These are phyloP conservation scores for Trichosporon faecale DNA, from an alignment of 1,284 basidiomycete genomes.

Conservation along the genomic window DNA sequence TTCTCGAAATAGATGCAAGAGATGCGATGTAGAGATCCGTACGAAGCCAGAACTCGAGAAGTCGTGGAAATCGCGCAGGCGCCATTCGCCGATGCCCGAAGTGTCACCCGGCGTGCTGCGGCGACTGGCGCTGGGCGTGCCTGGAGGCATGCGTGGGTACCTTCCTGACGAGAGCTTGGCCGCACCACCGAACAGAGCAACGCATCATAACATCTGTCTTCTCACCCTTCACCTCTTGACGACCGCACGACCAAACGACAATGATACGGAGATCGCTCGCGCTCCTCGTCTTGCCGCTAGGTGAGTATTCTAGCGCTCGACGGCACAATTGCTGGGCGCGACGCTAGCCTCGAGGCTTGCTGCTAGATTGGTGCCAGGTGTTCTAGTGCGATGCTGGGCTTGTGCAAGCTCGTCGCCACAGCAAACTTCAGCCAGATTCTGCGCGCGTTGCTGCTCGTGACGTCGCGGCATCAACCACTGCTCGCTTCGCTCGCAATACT, in stretches of 20 bases:
- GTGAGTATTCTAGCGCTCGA: too few relatives aligned
- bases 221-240: too few relatives aligned
- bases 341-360: too few relatives aligned
- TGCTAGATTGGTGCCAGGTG: too few relatives aligned
- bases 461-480: too few relatives aligned
- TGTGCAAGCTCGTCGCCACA: too few relatives aligned
- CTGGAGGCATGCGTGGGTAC: constrained; percentile 3
- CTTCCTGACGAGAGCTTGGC: background rate
- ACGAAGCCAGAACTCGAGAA: background rate
- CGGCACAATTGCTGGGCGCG: too few relatives aligned
- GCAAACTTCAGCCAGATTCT: too few relatives aligned
- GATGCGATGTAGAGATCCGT: background rate
- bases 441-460: too few relatives aligned
- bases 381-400: too few relatives aligned
- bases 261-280: background rate
- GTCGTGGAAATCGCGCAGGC: background rate
- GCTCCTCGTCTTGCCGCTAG: too few relatives aligned
- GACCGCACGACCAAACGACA: background rate
- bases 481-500: background rate
- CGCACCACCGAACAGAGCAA: background rate
- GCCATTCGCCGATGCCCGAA: constrained; percentile 3
- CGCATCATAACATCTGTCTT: background rate
- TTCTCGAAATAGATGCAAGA: background rate
- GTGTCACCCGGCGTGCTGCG: background rate
- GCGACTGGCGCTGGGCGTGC: background rate